Percentiles rank a stretch among this genome's conserved stretches.
Evolutionary conservation across 129 eudicot species (phyloP).

Genomic region (Saposhnikovia divaricata): DNA sequence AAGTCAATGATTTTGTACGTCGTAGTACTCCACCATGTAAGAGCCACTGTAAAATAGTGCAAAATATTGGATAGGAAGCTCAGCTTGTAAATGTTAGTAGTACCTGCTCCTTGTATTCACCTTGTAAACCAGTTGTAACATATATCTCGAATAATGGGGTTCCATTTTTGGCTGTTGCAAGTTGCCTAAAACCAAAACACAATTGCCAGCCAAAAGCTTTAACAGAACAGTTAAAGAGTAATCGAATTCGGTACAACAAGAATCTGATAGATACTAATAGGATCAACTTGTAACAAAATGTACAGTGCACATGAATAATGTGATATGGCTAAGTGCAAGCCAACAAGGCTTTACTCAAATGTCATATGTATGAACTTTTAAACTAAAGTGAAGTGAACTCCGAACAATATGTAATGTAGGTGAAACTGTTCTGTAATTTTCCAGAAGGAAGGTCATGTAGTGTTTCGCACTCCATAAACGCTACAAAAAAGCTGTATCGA

Average conservation of each 20-base stretch:
- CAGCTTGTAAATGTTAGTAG: conserved; percentile 19
- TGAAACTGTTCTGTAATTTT: neutral
- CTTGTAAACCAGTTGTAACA: conserved; percentile 49
- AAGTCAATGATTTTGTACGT: neutral
- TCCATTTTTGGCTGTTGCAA: conserved; percentile 73
- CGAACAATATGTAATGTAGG: neutral
- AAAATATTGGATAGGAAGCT: neutral
- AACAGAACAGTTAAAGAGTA: neutral
- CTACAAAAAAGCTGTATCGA: neutral
- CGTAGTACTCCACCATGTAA: neutral
- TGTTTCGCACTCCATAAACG: too few species aligned
- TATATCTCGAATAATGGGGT: conserved; percentile 75
- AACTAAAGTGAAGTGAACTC: neutral
- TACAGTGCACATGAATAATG: neutral
- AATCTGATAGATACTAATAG: neutral
- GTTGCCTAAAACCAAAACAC: conserved; percentile 57
- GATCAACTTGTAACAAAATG: neutral
- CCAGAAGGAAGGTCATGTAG: neutral
- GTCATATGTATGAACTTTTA: neutral
- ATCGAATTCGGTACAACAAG: neutral
- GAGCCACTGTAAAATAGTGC: neutral
- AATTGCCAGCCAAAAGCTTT: conserved; percentile 13
- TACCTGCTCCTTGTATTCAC: conserved; percentile 89
- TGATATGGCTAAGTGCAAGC: neutral
- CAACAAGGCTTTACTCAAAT: neutral